Conservation (phyloP, 108 stramenopile species). For the Aurantiochytrium sp. region DNA sequence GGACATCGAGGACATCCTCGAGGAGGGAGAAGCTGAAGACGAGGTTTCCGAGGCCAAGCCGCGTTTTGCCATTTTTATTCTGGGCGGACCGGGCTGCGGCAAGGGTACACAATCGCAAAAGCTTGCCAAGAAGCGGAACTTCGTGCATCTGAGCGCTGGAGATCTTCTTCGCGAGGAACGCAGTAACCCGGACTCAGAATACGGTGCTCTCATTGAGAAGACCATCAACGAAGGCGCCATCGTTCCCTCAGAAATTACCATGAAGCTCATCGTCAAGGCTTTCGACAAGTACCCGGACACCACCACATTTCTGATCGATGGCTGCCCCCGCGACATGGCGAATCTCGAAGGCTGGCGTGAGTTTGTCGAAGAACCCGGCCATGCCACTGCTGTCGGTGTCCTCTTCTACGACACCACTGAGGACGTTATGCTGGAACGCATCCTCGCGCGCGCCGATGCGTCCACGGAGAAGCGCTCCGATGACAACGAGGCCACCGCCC, state of each 20-base stretch:
- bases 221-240: conserved; percentile 33
- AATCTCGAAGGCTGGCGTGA: conserved; percentile 34
- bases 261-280: conserved; percentile 33
- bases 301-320: conserved; percentile 44
- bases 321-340: conserved; percentile 50
- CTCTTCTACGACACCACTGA: conserved; percentile 33
- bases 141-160: conserved; percentile 45
- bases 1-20: neutral
- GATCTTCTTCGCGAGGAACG: conserved; percentile 46
- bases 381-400: conserved; percentile 19
- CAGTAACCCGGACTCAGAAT: conserved; percentile 24
- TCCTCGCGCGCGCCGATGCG: conserved; percentile 29
- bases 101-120: conserved; percentile 56
- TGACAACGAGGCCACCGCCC: conserved; percentile 46
- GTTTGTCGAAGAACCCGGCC: neutral
- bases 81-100: conserved; percentile 51
- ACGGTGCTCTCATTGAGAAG: conserved; percentile 37
- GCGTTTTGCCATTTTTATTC: conserved; percentile 33
- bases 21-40: neutral
- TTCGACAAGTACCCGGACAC: conserved; percentile 12
- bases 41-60: neutral
- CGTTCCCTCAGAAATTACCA: conserved; percentile 36
- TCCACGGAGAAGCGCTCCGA: conserved; percentile 53
- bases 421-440: conserved; percentile 27
- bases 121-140: conserved; percentile 29